Evolutionary conservation across 257 asterid species (phyloP).

Genomic region (Solanum gracilifrons): DNA sequence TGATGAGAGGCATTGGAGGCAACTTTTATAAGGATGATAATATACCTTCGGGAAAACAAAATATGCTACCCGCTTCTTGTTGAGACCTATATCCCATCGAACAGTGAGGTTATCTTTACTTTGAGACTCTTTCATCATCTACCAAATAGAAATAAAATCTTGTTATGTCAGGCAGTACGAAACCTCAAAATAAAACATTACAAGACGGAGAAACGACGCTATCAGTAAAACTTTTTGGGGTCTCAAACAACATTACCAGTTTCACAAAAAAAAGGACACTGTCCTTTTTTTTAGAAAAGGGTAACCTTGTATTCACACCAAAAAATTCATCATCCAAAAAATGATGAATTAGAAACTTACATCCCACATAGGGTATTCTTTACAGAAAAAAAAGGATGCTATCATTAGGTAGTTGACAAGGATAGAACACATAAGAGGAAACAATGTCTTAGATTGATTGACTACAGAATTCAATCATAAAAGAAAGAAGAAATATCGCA

Average conservation of each 20-base stretch:
- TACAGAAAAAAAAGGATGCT: not conserved
- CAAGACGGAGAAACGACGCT: not conserved
- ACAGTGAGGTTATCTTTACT: slow-evolving; percentile 87
- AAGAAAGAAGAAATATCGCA: not conserved
- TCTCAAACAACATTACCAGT: not conserved
- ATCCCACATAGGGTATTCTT: too few relatives aligned
- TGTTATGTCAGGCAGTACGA: not conserved
- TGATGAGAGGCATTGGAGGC: not conserved
- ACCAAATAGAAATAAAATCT: slow-evolving; percentile 7
- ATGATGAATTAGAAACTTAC: too few relatives aligned
- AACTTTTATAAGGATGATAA: not conserved
- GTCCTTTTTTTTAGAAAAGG: too few relatives aligned
- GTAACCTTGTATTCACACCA: too few relatives aligned
- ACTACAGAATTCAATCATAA: not conserved
- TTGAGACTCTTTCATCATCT: slow-evolving; percentile 99
- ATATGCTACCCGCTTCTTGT: slow-evolving; percentile 91
- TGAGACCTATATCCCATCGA: slow-evolving; percentile 97
- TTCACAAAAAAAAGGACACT: not conserved
- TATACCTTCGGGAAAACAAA: slow-evolving; percentile 92
- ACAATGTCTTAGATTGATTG: not conserved
- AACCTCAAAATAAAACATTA: not conserved
- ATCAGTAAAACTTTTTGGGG: not conserved
- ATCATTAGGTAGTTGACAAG: not conserved
- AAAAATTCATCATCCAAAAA: too few relatives aligned
- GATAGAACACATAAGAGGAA: not conserved